Evolutionary conservation across 495 filamentous ascomycete genomes (phyloP).

Genomic region (Penicillium turbatum): DNA sequence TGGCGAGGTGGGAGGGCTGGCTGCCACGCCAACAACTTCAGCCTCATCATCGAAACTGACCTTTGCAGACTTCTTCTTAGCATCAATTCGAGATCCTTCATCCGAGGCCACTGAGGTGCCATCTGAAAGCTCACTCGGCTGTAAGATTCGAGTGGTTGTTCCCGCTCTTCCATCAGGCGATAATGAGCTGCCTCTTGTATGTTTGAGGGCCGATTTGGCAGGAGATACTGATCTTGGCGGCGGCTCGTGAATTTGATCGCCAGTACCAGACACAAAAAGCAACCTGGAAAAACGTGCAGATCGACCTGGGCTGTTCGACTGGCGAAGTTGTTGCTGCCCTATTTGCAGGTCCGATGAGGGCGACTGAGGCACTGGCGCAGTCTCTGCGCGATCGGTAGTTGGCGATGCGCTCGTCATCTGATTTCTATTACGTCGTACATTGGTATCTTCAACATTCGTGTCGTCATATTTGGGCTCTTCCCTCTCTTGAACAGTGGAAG

Average conservation of each 20-base stretch:
- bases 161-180: conserved; percentile 40
- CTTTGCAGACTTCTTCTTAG: conserved; percentile 64
- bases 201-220: conserved; percentile 81
- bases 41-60: conserved; percentile 85
- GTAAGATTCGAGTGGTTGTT: conserved; percentile 23
- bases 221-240: conserved; percentile 78
- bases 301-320: conserved; percentile 59
- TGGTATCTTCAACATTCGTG: background rate
- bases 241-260: conserved; percentile 62
- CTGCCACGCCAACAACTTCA: conserved; percentile 57
- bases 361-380: conserved; percentile 9
- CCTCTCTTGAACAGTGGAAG: conserved; percentile 61
- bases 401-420: conserved; percentile 13
- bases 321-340: conserved; percentile 19
- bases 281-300: conserved; percentile 70
- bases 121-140: conserved; percentile 57
- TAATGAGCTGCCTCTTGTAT: conserved; percentile 49
- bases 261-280: conserved; percentile 46
- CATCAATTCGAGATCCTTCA: conserved; percentile 45
- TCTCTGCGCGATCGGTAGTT: conserved; percentile 13
- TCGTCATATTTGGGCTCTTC: conserved; percentile 43
- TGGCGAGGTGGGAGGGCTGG: conserved; percentile 46
- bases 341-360: conserved; percentile 10
- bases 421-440: background rate
- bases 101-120: conserved; percentile 56